A percentile compares a stretch with the other conserved stretches of the same genome.
These are phyloP conservation scores for Geosmithia putterillii DNA, from an alignment of 2,329 filamentous ascomycete species.

Conservation along the genomic window DNA sequence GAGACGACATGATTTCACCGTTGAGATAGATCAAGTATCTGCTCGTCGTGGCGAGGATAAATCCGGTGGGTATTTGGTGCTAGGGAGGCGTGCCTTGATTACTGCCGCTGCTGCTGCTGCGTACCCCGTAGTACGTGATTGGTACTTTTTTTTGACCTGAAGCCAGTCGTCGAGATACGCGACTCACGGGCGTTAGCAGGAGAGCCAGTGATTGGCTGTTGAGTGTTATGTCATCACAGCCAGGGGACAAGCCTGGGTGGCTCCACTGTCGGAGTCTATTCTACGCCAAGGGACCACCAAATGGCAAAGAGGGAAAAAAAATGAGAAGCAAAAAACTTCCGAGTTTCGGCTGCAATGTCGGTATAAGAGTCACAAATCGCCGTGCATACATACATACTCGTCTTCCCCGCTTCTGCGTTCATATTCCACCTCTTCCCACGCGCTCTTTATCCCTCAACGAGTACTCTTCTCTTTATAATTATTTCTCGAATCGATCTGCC, in stretches of 20 bases:
- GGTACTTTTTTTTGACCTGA: neutral
- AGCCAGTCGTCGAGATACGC: neutral
- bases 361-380: neutral
- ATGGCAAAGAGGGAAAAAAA: neutral
- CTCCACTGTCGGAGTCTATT: neutral
- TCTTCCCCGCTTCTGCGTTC: neutral
- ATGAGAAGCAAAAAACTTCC: neutral
- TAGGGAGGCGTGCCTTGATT: neutral
- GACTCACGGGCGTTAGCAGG: neutral
- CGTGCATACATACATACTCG: neutral
- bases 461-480: too few species aligned
- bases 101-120: neutral
- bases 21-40: neutral
- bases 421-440: neutral
- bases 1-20: constrained; percentile 22
- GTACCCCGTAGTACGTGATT: neutral
- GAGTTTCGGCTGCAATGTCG: neutral
- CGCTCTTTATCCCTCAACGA: neutral
- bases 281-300: neutral
- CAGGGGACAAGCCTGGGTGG: neutral
- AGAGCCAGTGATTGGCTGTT: neutral
- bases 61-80: neutral
- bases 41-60: neutral
- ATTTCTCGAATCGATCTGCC: too few species aligned
- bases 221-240: neutral